Evolutionary conservation across 2,329 filamentous ascomycete species (phyloP).

Genomic region (Aaosphaeria arxii): DNA sequence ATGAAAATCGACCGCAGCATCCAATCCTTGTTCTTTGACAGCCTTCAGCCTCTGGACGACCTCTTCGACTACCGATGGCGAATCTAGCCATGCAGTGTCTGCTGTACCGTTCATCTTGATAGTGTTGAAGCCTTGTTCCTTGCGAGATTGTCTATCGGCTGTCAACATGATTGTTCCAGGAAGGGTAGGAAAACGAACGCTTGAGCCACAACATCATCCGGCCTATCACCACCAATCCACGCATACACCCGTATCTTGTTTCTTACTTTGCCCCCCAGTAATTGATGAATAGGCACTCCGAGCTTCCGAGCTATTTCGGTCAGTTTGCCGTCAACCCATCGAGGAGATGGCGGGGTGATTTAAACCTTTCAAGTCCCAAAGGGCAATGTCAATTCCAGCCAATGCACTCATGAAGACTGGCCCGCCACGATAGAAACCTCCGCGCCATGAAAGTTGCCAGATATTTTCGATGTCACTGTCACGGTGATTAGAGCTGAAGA

Average conservation of each 20-base stretch:
- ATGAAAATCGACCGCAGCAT: constrained; percentile 75
- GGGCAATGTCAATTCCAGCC: constrained; percentile 73
- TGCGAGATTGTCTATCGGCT: constrained; percentile 45
- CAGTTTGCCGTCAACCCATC: too few species aligned
- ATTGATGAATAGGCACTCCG: constrained; percentile 67
- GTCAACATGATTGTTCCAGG: not conserved
- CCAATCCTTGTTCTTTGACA: constrained; percentile 68
- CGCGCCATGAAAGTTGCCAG: constrained; percentile 71
- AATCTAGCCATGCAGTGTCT: constrained; percentile 74
- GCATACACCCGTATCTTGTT: constrained; percentile 69
- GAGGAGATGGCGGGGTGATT: too few species aligned
- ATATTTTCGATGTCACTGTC: constrained; percentile 70
- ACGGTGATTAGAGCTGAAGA: not conserved
- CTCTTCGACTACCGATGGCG: constrained; percentile 60
- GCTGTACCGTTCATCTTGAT: constrained; percentile 81
- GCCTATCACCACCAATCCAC: constrained; percentile 75
- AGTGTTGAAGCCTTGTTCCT: constrained; percentile 61
- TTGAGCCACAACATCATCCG: constrained; percentile 61
- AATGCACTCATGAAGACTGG: constrained; percentile 79
- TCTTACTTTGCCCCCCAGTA: constrained; percentile 72
- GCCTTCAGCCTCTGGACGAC: constrained; percentile 65
- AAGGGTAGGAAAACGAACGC: constrained; percentile 45
- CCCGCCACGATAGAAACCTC: constrained; percentile 72
- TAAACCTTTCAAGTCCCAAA: constrained; percentile 69
- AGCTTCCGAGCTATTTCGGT: constrained; percentile 48